Conservation (phyloP, 1,284 basidiomycete genomes). For the Leccinum griseonigrum region DNA sequence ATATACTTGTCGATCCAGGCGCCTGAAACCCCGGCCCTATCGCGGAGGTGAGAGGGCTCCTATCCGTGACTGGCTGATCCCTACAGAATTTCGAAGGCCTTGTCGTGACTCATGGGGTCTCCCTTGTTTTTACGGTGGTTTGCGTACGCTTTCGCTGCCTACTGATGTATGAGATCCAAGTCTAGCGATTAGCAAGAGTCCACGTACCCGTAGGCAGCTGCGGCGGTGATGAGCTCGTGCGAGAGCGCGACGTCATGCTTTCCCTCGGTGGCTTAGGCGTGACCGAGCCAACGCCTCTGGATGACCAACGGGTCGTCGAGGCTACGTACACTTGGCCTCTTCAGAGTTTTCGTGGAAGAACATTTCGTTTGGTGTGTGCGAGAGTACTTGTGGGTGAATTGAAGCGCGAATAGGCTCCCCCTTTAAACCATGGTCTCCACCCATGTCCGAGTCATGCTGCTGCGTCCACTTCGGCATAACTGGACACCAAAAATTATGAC, state of each 20-base stretch:
- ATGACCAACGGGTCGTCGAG: not conserved
- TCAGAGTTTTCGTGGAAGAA: slow-evolving; percentile 20
- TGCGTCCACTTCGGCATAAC: not conserved
- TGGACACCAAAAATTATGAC: not conserved
- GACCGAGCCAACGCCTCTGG: not conserved
- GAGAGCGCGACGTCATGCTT: slow-evolving; percentile 22
- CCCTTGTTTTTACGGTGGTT: slow-evolving; percentile 19
- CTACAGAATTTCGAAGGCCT: slow-evolving; percentile 27
- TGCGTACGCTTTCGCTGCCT: slow-evolving; percentile 32
- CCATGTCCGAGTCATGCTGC: too few species aligned
- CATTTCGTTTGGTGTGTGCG: not conserved
- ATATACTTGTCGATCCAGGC: slow-evolving; percentile 23
- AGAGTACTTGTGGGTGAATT: not conserved
- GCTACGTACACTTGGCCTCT: slow-evolving; percentile 15
- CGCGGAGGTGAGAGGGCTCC: not conserved
- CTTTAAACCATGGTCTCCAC: not conserved
- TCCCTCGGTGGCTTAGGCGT: slow-evolving; percentile 14
- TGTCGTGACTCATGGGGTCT: not conserved
- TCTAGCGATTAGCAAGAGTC: not conserved
- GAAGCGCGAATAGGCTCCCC: not conserved
- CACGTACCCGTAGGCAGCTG: slow-evolving; percentile 26
- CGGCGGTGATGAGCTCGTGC: slow-evolving; percentile 27
- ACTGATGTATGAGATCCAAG: not conserved
- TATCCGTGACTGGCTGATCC: not conserved
- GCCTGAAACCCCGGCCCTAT: slow-evolving; percentile 27